Conservation (phyloP, 495 filamentous ascomycete species). For the Aspergillus nidulans region DNA sequence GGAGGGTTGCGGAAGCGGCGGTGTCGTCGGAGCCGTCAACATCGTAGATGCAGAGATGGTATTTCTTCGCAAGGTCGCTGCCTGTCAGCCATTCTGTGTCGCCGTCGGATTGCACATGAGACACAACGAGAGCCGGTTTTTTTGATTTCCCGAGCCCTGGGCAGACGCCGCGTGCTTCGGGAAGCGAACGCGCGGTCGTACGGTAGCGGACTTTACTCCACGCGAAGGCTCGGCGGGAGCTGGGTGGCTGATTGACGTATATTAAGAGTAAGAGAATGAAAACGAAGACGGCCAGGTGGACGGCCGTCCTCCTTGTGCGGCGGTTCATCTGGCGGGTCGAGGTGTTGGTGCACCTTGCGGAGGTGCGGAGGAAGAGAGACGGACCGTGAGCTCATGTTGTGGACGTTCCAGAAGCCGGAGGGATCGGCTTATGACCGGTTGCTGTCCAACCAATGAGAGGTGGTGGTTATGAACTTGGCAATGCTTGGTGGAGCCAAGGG, state of each 20-base stretch:
- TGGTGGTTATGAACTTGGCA: too few species aligned
- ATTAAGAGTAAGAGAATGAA: slow-evolving; percentile 28
- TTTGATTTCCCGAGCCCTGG: slow-evolving; percentile 26
- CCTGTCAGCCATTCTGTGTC: slow-evolving; percentile 31
- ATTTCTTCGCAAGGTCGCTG: slow-evolving; percentile 23
- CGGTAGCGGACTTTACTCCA: slow-evolving; percentile 38
- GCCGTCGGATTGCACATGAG: slow-evolving; percentile 32
- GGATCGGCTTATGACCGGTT: too few species aligned
- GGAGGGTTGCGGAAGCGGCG: slow-evolving; percentile 29
- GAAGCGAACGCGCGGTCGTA: slow-evolving; percentile 24
- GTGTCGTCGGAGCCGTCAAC: slow-evolving; percentile 47
- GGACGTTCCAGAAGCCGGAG: too few species aligned
- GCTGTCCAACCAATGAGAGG: too few species aligned
- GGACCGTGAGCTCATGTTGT: too few species aligned
- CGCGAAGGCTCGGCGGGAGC: slow-evolving; percentile 24
- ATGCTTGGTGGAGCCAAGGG: too few species aligned
- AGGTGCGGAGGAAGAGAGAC: too few species aligned
- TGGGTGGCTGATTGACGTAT: slow-evolving; percentile 30
- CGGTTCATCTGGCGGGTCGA: slow-evolving; percentile 13
- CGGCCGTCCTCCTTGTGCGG: slow-evolving; percentile 19
- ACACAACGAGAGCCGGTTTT: slow-evolving; percentile 38
- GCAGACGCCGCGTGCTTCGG: slow-evolving; percentile 29
- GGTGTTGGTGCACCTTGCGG: too few species aligned
- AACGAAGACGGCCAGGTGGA: slow-evolving; percentile 29
- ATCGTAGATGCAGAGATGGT: slow-evolving; percentile 49